A percentile compares a stretch with the other conserved stretches of the same genome.
Evolutionary conservation across 164 flowering plant species (phyloP).

Genomic region (Protea cynaroides): DNA sequence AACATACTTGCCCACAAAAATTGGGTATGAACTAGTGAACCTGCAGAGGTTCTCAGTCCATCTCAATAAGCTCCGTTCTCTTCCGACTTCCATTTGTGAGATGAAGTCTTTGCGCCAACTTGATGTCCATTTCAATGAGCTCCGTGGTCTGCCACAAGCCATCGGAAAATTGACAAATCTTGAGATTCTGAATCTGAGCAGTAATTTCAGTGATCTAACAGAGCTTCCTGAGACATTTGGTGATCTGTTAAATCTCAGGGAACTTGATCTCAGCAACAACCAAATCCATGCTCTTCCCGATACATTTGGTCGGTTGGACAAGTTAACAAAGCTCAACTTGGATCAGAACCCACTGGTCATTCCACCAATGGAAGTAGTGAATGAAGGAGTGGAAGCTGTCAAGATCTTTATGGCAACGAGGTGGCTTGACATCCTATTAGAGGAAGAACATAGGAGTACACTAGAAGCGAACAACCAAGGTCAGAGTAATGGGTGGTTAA

Average conservation of each 20-base stretch:
- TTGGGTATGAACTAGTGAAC: constrained; percentile 64
- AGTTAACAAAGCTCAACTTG: constrained; percentile 66
- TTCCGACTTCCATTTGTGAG: constrained; percentile 82
- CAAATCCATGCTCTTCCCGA: constrained; percentile 81
- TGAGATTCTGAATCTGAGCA: constrained; percentile 65
- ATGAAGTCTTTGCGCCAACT: constrained; percentile 63
- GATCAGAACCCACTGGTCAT: constrained; percentile 73
- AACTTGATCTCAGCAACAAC: constrained; percentile 87
- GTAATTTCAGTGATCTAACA: constrained; percentile 73
- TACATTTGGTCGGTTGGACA: constrained; percentile 77
- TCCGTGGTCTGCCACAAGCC: constrained; percentile 63
- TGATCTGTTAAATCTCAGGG: constrained; percentile 71
- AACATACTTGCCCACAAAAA: constrained; percentile 76
- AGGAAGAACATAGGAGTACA: constrained; percentile 56
- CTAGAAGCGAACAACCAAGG: constrained; percentile 26
- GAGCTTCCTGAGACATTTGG: constrained; percentile 85
- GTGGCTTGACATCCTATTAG: constrained; percentile 63
- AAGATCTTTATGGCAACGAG: constrained; percentile 76
- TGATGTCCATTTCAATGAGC: constrained; percentile 93
- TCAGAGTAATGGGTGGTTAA: constrained; percentile 62
- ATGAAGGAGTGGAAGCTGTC: constrained; percentile 72
- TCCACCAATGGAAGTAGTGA: constrained; percentile 70
- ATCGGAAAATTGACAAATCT: constrained; percentile 71
- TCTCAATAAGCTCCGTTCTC: constrained; percentile 74
- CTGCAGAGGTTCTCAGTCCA: constrained; percentile 56